Evolutionary conservation across 2,329 filamentous ascomycete species (phyloP), one percentile per base, ranked within the genome.

Genomic region (Exophiala viscosa): DNA sequence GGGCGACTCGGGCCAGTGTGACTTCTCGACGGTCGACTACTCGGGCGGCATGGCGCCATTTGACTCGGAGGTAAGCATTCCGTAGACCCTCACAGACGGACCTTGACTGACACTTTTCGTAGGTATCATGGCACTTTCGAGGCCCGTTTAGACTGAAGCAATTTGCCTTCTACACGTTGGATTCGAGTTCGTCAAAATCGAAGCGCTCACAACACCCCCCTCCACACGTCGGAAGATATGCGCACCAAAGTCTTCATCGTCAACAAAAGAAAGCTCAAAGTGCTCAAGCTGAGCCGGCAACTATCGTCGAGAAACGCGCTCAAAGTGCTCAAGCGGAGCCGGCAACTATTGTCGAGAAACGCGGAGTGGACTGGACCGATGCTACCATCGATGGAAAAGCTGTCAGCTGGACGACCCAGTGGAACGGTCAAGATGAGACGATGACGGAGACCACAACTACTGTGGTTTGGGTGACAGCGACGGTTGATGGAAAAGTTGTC

Each of bases 101-200:
- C 20, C 23, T 20, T 40, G 10, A 13, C 18, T 49, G 28, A 48
- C 48, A 32, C 31, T 17, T 33, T 35, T 20, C 20, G 23, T 54
- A 89, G 86, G 74, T 90, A 28, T 88, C 86, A 1, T 69, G 88
- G 57, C 84, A 89, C 66, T 76, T 90, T 64, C 84, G 87, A 60
- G 88, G 87, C 2, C 87, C 87, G 1, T 67, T 88, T 61, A 71
- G 79, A 35, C 66, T 91, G 31, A 82, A 82, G 64, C 78, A 87
- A 60, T 76, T 90, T 49, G 87, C 86, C 9, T 83, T 84, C 49
- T 91, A 90, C 69, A 77, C 75, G 41, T 77, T 81, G n/a, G 72
- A 72, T 17, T 57, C 57, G 18, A 55, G 54, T 14, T 28, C 17
- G 8, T 18, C 39, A 13, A 55, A 51, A 42, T 63, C 62, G 35